A percentile compares a stretch with the other conserved stretches of the same genome.
These are phyloP conservation scores for Fusarium metavorans DNA, from an alignment of 2,329 filamentous ascomycete genomes.

Conservation along the genomic window DNA sequence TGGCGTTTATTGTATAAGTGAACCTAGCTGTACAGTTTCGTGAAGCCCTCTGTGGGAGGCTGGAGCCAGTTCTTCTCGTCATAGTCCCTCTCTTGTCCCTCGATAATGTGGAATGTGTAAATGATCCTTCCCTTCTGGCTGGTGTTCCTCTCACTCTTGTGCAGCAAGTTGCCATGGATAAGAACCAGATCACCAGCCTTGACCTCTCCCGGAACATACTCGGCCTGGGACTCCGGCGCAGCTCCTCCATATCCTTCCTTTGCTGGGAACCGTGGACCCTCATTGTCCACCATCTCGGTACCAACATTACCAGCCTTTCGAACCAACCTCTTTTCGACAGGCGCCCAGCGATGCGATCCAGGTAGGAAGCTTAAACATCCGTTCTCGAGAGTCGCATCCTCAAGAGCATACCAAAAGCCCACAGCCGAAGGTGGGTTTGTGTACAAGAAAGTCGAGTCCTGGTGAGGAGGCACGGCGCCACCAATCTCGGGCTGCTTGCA, in stretches of 20 bases:
- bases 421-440: slow-evolving; percentile 90
- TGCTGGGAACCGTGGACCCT: slow-evolving; percentile 72
- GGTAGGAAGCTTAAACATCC: slow-evolving; percentile 89
- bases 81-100: slow-evolving; percentile 79
- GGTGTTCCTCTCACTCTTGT: slow-evolving; percentile 94
- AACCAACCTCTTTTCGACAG: slow-evolving; percentile 81
- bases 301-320: slow-evolving; percentile 66
- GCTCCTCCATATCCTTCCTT: slow-evolving; percentile 61
- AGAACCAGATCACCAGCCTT: slow-evolving; percentile 91
- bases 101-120: slow-evolving; percentile 98
- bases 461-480: slow-evolving; percentile 89
- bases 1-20: not conserved
- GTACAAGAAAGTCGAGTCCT: slow-evolving; percentile 93
- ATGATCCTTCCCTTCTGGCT: slow-evolving; percentile 91
- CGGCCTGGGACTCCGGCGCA: slow-evolving; percentile 53
- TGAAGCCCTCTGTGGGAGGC: slow-evolving; percentile 84
- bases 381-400: slow-evolving; percentile 89
- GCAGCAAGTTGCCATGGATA: slow-evolving; percentile 94
- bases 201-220: slow-evolving; percentile 85
- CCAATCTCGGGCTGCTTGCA: slow-evolving; percentile 99
- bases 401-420: slow-evolving; percentile 97
- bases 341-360: slow-evolving; percentile 82
- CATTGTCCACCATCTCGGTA: slow-evolving; percentile 79
- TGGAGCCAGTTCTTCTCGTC: slow-evolving; percentile 95
- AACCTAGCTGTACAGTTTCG: slow-evolving; percentile 65